These are phyloP conservation scores for Zymoseptoria passerinii DNA, from an alignment of 2,329 filamentous ascomycete species.

Conservation along the genomic window DNA sequence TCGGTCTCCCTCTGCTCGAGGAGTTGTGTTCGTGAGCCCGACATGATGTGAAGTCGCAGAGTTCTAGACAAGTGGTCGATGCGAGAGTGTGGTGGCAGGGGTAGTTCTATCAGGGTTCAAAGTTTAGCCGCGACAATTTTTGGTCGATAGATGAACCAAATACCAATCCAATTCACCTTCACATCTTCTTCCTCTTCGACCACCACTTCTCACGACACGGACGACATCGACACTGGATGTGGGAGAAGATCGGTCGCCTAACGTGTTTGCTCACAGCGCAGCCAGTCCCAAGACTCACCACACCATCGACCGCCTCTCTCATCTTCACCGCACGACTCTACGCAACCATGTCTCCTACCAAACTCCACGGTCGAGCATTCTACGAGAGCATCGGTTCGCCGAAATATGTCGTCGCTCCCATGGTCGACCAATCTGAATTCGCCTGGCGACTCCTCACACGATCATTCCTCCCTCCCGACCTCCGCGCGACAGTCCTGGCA, in stretches of 20 bases:
- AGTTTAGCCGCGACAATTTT: not conserved
- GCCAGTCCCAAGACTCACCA: not conserved
- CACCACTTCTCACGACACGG: not conserved
- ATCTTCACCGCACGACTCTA: not conserved
- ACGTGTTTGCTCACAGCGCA: not conserved
- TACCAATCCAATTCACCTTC: no score
- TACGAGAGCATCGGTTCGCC: constrained; percentile 92
- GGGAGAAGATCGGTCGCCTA: not conserved
- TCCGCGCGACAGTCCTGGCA: constrained; percentile 59
- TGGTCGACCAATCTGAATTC: constrained; percentile 98
- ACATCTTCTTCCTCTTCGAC: not conserved
- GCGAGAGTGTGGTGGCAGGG: no score
- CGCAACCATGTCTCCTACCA: constrained; percentile 21
- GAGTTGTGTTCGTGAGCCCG: not conserved
- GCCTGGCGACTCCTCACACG: constrained; percentile 96
- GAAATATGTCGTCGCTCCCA: constrained; percentile 83
- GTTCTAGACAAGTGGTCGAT: no score
- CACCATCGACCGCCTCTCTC: not conserved
- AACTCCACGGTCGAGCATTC: constrained; percentile 63
- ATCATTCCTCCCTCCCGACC: constrained; percentile 67
- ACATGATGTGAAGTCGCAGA: not conserved
- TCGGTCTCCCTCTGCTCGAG: not conserved
- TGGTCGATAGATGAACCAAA: not conserved
- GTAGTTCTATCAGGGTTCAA: not conserved
- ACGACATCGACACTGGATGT: not conserved